Percentiles rank a stretch among this genome's conserved stretches.
These are phyloP conservation scores for Hordeum marinum DNA, from an alignment of 176 grass and related monocot species.

Conservation along the genomic window DNA sequence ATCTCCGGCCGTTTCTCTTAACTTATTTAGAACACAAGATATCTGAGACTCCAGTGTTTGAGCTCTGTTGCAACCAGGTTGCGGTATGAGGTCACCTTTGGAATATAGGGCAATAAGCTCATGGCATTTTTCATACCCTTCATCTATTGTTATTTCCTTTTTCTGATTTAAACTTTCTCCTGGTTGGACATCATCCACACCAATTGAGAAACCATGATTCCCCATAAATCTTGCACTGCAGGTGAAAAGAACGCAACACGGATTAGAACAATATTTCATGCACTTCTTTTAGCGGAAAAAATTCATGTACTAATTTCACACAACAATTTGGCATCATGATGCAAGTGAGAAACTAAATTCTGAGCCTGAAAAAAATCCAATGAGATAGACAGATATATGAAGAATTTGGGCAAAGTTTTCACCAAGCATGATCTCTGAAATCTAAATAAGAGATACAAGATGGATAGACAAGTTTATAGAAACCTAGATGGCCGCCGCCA, in stretches of 20 bases:
- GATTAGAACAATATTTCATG: conserved; percentile 16
- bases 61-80: conserved; percentile 71
- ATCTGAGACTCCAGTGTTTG: conserved; percentile 69
- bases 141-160: conserved; percentile 64
- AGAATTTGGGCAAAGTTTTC: not conserved
- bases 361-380: not conserved
- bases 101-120: conserved; percentile 70
- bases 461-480: not conserved
- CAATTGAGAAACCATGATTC: conserved; percentile 98
- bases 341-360: not conserved
- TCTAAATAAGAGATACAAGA: not conserved
- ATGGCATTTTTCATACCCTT: conserved; percentile 67
- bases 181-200: conserved; percentile 90
- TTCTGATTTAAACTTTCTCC: conserved; percentile 58
- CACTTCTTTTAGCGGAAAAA: not conserved
- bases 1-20: conserved; percentile 68
- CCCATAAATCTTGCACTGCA: conserved; percentile 98
- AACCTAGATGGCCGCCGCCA: too few relatives aligned
- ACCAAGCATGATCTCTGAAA: not conserved
- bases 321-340: not conserved
- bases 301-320: not conserved
- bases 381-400: not conserved
- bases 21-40: conserved; percentile 67
- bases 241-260: not conserved
- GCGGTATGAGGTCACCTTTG: conserved; percentile 55